These are phyloP conservation scores for Allium sativum DNA, from an alignment of 106 monocot genomes.

Conservation along the genomic window DNA sequence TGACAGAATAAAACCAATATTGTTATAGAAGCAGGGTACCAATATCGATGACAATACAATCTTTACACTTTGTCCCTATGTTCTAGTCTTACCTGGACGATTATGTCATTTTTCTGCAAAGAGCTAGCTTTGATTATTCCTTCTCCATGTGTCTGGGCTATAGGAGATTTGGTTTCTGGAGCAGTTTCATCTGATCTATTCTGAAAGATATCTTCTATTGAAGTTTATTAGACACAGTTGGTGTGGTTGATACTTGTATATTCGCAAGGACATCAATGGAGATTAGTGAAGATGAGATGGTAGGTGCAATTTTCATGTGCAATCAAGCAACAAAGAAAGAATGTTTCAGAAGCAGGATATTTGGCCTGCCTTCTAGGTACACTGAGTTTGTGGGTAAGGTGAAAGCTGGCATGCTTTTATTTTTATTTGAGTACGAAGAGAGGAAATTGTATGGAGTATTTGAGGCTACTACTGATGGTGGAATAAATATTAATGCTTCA, in stretches of 20 bases:
- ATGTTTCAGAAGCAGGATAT: slow-evolving; percentile 29
- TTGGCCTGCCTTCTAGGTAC: slow-evolving; percentile 29
- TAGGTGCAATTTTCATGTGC: slow-evolving; percentile 55
- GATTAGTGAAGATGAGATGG: not conserved
- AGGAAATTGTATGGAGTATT: slow-evolving; percentile 47
- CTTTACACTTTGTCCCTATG: no score
- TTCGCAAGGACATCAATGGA: slow-evolving; percentile 24
- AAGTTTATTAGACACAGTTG: not conserved
- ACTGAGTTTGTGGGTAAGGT: slow-evolving; percentile 25
- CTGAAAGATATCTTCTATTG: no score
- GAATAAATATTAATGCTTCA: slow-evolving; percentile 25
- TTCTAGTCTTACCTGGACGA: no score
- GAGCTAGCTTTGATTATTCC: no score
- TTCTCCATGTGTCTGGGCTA: no score
- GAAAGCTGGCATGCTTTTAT: slow-evolving; percentile 33
- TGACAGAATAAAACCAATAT: no score
- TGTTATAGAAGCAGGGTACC: no score
- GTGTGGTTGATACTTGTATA: slow-evolving; percentile 3
- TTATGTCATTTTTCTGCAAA: no score
- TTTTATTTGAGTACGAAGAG: slow-evolving; percentile 55
- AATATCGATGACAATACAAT: no score
- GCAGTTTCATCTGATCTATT: no score
- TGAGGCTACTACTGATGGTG: slow-evolving; percentile 43
- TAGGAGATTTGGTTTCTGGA: no score
- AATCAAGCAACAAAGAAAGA: slow-evolving; percentile 39